phyloP scores from a whole-genome alignment of 805 yeast genomes.

The Ogataea salicorniae region DNA sequence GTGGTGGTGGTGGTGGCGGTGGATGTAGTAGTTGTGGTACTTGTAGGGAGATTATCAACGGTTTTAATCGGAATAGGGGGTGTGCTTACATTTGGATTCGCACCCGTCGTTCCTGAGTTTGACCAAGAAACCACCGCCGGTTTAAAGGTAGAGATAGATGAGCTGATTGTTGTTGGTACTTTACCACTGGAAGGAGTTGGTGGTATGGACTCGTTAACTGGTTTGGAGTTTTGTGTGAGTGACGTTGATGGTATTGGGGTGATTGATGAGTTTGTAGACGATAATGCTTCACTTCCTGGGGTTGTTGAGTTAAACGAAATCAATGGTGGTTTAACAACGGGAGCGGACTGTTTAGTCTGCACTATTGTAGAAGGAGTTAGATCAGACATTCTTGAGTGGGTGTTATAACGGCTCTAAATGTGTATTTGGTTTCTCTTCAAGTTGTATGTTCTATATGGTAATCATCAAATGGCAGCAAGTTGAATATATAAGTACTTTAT shows the following conservation, averaged over 20 bases:
- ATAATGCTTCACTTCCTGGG: background rate
- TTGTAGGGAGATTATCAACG: background rate
- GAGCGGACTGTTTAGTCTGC: too few relatives aligned
- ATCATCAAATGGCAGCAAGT: too few relatives aligned
- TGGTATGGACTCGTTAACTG: slow-evolving; percentile 13
- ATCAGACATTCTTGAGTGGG: too few relatives aligned
- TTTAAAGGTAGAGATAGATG: background rate
- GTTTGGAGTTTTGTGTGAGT: background rate
- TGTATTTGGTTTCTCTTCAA: too few relatives aligned
- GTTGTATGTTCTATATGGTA: too few relatives aligned
- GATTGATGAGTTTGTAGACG: background rate
- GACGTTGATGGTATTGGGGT: background rate
- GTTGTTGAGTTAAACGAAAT: background rate
- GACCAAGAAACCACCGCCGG: background rate
- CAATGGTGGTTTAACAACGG: too few relatives aligned
- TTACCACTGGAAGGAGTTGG: background rate
- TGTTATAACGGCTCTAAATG: too few relatives aligned
- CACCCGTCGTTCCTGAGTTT: background rate
- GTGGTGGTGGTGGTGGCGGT: background rate
- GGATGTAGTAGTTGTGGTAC: background rate
- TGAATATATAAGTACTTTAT: too few relatives aligned
- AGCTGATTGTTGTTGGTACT: background rate
- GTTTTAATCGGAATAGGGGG: background rate
- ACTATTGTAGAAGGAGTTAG: too few relatives aligned
- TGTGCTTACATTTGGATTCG: background rate